Base-by-base conservation (phyloP, 1,284 basidiomycete genomes). In the Ustilago xerochloae region DNA sequence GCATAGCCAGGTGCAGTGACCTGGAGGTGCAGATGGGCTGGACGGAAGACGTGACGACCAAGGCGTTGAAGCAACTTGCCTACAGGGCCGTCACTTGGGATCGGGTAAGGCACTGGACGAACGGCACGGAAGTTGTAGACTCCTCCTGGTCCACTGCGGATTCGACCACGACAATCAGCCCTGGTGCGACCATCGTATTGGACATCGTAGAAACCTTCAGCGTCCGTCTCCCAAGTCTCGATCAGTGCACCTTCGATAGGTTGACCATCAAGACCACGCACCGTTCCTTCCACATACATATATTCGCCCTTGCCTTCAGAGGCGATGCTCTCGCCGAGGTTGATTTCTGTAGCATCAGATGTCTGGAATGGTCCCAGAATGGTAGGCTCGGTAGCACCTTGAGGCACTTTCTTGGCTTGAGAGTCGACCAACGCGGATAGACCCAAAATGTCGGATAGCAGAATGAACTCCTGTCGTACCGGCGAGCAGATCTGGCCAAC, bases 321-420 rank as follows among this genome's bases (percentile, higher is more conserved):
- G 3, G 90, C 90, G 52, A 92, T 92, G 4, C 88, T 87, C 1
- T 87, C 90, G 16, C 86, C 86, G 8, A 85, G 85, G 8, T 82
- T 79, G 76, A 92, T 91, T 51, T 92, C 89, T 30, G 88, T 88
- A 18, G 92, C 90, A 79, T 94, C 92, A 33, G 91, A 90, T 3
- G 91, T 92, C 80, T 89, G 91, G 87, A 94, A 94, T 2, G 93
- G 93, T 9, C 93, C 93, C 28, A 94, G 87, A 4, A 94, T 89
- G 29, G 90, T 92, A 38, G 85, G 82, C 24, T 86, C 85, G 3
- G 86, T 87, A 51, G 84, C 85, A 3, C 88, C 86, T 47, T 88
- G 10, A 9, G 86, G 85, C 68, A 85, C 88, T 4, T 90, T 90
- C 81, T 93, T 90, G 85, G 93, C 93, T 75, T 93, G 83, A 12